These are phyloP conservation scores for Neonectria ditissima DNA, from an alignment of 2,329 filamentous ascomycete species.

Conservation along the genomic window DNA sequence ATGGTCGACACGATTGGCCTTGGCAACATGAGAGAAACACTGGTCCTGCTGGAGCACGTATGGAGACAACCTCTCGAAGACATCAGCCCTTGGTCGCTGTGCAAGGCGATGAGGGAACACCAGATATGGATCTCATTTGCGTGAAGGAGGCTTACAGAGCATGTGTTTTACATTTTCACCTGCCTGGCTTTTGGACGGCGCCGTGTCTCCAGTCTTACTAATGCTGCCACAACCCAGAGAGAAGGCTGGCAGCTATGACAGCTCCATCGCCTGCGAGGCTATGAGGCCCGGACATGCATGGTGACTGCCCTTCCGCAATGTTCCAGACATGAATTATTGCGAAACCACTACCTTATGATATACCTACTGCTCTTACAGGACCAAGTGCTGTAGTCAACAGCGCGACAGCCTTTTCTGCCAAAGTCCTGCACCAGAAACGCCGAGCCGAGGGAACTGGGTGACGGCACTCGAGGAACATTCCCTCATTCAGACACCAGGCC, in stretches of 20 bases:
- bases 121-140: constrained; percentile 64
- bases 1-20: constrained; percentile 55
- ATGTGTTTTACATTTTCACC: background rate
- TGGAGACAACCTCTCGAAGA: constrained; percentile 51
- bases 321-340: no score
- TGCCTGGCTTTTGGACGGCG: background rate
- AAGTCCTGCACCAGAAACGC: no score
- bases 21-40: constrained; percentile 59
- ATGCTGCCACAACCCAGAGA: background rate
- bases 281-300: no score
- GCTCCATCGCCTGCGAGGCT: no score
- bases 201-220: background rate
- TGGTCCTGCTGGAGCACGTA: constrained; percentile 55
- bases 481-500: no score
- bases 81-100: constrained; percentile 58
- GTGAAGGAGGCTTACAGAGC: constrained; percentile 36
- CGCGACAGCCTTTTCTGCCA: no score
- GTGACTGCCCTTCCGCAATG: no score
- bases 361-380: no score
- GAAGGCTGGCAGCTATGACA: background rate
- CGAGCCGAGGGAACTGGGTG: no score
- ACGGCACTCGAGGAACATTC: no score
- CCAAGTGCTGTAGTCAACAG: no score
- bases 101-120: constrained; percentile 57
- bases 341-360: no score